These are phyloP conservation scores for Phytophthora crassamura DNA, from an alignment of 352 stramenopile genomes.

Conservation along the genomic window DNA sequence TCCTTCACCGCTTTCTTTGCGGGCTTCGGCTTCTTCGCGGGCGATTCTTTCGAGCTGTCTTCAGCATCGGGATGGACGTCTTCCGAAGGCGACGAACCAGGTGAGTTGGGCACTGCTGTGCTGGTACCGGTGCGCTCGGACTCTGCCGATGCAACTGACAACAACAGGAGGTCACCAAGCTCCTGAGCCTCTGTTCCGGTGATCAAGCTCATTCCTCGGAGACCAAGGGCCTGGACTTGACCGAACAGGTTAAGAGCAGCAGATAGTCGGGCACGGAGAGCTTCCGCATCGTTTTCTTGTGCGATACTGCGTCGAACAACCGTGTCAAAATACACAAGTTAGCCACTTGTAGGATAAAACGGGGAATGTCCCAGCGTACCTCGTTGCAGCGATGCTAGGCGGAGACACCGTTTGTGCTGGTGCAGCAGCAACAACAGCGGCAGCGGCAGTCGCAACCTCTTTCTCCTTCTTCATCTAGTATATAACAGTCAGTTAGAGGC, in stretches of 20 bases:
- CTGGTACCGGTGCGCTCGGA: slow-evolving; percentile 10
- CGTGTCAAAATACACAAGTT: not conserved
- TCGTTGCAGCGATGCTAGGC: slow-evolving; percentile 8
- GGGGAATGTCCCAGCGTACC: slow-evolving; percentile 13
- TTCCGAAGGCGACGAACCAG: slow-evolving; percentile 12
- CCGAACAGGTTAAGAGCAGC: slow-evolving; percentile 33
- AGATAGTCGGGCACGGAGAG: slow-evolving; percentile 23
- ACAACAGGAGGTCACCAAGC: slow-evolving; percentile 31
- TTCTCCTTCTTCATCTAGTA: slow-evolving; percentile 27
- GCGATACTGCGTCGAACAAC: slow-evolving; percentile 17
- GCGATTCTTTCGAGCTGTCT: slow-evolving; percentile 3
- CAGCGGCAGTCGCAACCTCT: slow-evolving; percentile 1
- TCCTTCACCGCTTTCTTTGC: slow-evolving; percentile 4
- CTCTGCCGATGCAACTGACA: slow-evolving; percentile 28
- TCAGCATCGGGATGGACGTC: slow-evolving; percentile 7
- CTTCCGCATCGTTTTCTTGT: slow-evolving; percentile 21
- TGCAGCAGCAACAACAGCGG: slow-evolving; percentile 1
- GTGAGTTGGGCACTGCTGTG: slow-evolving; percentile 18
- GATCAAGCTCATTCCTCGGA: slow-evolving; percentile 25
- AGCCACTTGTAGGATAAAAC: not conserved
- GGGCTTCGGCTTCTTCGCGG: not conserved
- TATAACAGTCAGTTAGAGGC: not conserved
- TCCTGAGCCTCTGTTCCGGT: slow-evolving; percentile 14
- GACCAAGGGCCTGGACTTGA: slow-evolving; percentile 36
- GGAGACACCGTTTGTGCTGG: slow-evolving; percentile 7